A percentile compares a stretch with the other conserved stretches of the same genome.
Evolutionary conservation across 148 eudicot genomes (phyloP).

Genomic region (Linanthus parryae): DNA sequence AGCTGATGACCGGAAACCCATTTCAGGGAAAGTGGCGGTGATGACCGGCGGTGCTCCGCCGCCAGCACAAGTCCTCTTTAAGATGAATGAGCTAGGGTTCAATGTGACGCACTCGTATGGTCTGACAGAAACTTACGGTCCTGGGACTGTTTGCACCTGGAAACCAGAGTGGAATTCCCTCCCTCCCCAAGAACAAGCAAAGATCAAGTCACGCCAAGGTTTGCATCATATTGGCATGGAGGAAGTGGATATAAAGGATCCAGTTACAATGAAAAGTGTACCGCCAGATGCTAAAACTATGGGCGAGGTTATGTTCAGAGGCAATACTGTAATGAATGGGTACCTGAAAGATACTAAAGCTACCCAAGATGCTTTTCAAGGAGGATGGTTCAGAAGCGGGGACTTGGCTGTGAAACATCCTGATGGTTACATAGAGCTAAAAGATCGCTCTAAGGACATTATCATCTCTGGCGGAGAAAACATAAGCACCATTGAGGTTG

Average conservation of each 20-base stretch:
- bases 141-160: constrained; percentile 61
- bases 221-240: constrained; percentile 44
- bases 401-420: constrained; percentile 61
- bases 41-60: constrained; percentile 74
- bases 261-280: constrained; percentile 44
- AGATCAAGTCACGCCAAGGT: constrained; percentile 63
- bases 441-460: constrained; percentile 62
- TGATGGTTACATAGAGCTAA: constrained; percentile 56
- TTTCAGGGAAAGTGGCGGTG: constrained; percentile 40
- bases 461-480: constrained; percentile 78
- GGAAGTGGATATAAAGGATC: constrained; percentile 52
- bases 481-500: constrained; percentile 69
- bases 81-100: constrained; percentile 62
- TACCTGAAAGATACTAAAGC: constrained; percentile 41
- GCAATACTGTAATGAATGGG: constrained; percentile 71
- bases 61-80: constrained; percentile 41
- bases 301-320: constrained; percentile 77
- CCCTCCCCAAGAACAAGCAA: constrained; percentile 29
- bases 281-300: constrained; percentile 57
- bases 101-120: constrained; percentile 50
- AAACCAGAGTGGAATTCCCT: constrained; percentile 60
- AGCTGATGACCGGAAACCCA: constrained; percentile 23
- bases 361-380: constrained; percentile 51
- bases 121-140: constrained; percentile 66
- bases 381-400: constrained; percentile 66